Evolutionary conservation across 805 yeast species (phyloP).

Genomic region (Blastobotrys attinorum): DNA sequence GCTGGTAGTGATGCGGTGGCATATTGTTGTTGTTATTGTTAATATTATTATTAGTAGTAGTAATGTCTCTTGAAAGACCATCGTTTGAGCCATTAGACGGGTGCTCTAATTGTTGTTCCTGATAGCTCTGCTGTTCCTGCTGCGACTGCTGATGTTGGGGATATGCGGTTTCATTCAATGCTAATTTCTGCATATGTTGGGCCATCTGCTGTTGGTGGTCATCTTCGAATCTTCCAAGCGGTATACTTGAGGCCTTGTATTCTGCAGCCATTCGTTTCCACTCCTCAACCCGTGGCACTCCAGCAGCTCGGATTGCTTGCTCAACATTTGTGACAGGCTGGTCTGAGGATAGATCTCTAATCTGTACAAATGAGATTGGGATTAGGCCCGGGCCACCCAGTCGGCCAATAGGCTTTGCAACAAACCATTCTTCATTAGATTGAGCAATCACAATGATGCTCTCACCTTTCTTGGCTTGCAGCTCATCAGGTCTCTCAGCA

Average conservation of each 20-base stretch:
- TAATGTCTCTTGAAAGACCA: too few species aligned
- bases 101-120: too few species aligned
- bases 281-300: slow-evolving; percentile 86
- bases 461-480: slow-evolving; percentile 79
- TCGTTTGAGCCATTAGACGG: too few species aligned
- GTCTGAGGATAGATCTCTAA: slow-evolving; percentile 67
- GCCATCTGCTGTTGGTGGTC: slow-evolving; percentile 11
- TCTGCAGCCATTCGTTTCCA: slow-evolving; percentile 90
- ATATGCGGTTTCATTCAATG: not conserved
- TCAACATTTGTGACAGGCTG: slow-evolving; percentile 47
- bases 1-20: slow-evolving; percentile 13
- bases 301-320: slow-evolving; percentile 55
- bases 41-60: too few species aligned
- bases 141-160: too few species aligned
- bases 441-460: slow-evolving; percentile 91
- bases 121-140: too few species aligned
- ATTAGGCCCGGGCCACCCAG: slow-evolving; percentile 96
- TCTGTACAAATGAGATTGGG: slow-evolving; percentile 82
- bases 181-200: not conserved
- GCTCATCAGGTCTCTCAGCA: slow-evolving; percentile 78
- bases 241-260: slow-evolving; percentile 84
- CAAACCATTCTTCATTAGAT: slow-evolving; percentile 94
- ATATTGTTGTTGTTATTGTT: too few species aligned
- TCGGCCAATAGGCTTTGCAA: slow-evolving; percentile 91
- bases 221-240: slow-evolving; percentile 46